Evolutionary conservation across 345 rosid genomes (phyloP).

Genomic region (Gossypium arboreum): DNA sequence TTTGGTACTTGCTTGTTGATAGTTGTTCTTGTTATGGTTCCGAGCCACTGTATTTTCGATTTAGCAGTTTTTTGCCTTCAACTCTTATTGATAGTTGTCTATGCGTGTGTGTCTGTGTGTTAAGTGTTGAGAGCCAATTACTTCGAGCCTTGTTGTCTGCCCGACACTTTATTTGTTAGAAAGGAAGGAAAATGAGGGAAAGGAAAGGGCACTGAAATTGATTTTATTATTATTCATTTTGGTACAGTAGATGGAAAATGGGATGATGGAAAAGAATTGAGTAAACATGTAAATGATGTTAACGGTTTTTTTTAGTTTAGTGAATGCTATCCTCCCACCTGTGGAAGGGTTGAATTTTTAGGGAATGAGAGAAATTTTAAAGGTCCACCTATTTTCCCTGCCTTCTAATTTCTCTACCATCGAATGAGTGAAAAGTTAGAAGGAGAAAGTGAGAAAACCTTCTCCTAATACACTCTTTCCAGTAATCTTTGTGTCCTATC

Average conservation of each 20-base stretch:
- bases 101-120: background rate
- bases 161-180: background rate
- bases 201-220: background rate
- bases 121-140: background rate
- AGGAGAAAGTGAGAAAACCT: background rate
- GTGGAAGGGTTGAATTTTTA: background rate
- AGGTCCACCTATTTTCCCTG: background rate
- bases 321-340: background rate
- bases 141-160: background rate
- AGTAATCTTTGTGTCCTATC: background rate
- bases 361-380: background rate
- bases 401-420: background rate
- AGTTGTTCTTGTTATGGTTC: background rate
- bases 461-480: background rate
- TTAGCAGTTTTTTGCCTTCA: background rate
- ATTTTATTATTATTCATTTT: background rate
- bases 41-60: background rate
- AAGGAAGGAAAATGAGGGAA: background rate
- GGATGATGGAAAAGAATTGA: background rate
- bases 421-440: background rate
- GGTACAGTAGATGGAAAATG: background rate
- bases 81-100: background rate
- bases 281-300: background rate
- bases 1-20: background rate
- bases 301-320: background rate